These are phyloP conservation scores for Apophysomyces elegans DNA, from an alignment of 371 early-diverging fungal species.

Conservation along the genomic window DNA sequence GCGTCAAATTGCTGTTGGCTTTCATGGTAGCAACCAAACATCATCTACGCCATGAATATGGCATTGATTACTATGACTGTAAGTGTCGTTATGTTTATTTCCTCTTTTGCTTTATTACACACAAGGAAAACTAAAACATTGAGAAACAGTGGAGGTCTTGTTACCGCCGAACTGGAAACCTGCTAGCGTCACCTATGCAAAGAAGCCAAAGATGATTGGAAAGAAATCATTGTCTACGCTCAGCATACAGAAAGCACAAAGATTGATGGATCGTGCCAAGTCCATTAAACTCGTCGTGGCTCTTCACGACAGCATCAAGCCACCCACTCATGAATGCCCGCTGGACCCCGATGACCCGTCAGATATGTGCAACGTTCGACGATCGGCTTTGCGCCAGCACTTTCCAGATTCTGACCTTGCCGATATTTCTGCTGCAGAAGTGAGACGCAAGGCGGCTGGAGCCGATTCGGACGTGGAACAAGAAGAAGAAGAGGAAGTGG, in stretches of 20 bases:
- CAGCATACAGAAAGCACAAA: neutral
- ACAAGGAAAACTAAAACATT: conserved; percentile 31
- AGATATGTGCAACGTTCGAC: conserved; percentile 38
- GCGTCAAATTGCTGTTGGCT: conserved; percentile 74
- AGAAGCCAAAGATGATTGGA: conserved; percentile 81
- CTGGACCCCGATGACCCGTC: conserved; percentile 40
- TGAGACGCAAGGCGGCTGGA: conserved; percentile 10
- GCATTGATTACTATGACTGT: conserved; percentile 53
- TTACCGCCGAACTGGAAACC: conserved; percentile 56
- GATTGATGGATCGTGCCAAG: conserved; percentile 11
- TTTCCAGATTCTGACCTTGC: conserved; percentile 37
- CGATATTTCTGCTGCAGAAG: conserved; percentile 20
- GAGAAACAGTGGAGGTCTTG: conserved; percentile 84
- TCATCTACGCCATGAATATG: conserved; percentile 73
- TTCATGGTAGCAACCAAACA: conserved; percentile 73
- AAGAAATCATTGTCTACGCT: conserved; percentile 80
- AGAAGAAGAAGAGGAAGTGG: conserved; percentile 1
- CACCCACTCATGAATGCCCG: conserved; percentile 20
- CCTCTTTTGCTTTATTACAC: conserved; percentile 15
- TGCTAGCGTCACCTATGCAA: conserved; percentile 15
- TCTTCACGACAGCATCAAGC: conserved; percentile 30
- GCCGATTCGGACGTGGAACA: neutral
- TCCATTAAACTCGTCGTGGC: conserved; percentile 22
- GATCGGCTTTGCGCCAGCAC: conserved; percentile 30
- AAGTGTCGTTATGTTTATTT: neutral